Conservation (phyloP, 1,139 yeast genomes). For the Taphrina confusa region DNA sequence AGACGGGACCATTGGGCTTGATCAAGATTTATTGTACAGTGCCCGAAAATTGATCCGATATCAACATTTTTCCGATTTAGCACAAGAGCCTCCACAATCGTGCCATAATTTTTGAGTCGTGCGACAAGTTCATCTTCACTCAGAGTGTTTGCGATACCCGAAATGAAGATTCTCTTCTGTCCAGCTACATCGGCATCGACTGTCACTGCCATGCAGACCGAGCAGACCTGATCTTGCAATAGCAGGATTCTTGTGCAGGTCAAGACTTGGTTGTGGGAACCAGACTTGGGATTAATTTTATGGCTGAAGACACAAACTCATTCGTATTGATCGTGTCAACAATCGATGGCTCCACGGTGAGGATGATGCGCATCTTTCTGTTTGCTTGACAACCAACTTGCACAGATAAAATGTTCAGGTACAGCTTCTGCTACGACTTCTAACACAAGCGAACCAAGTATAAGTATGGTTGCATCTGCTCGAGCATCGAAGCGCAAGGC, state of each 20-base stretch:
- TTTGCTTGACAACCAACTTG: conserved; percentile 4
- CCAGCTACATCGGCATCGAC: not conserved
- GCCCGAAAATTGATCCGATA: conserved; percentile 4
- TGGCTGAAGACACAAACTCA: conserved; percentile 1
- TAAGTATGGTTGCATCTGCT: conserved; percentile 3
- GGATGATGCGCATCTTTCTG: conserved; percentile 11
- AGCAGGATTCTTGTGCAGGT: too few species aligned
- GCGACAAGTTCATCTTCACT: not conserved
- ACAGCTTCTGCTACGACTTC: too few species aligned
- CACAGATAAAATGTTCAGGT: not conserved
- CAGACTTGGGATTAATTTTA: not conserved
- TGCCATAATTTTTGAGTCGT: conserved; percentile 21
- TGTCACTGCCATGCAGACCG: conserved; percentile 5
- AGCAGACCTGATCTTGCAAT: too few species aligned
- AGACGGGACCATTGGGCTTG: conserved; percentile 11
- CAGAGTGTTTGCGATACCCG: conserved; percentile 23
- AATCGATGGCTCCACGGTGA: conserved; percentile 8
- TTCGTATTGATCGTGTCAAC: conserved; percentile 5
- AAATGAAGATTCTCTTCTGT: conserved; percentile 19
- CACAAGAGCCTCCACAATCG: not conserved
- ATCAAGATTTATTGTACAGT: conserved; percentile 7
- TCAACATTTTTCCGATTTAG: not conserved
- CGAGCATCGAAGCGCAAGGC: conserved; percentile 17
- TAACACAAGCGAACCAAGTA: too few species aligned
- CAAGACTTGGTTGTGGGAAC: too few species aligned